These are phyloP conservation scores for Amanita exitialis DNA, from an alignment of 768 basidiomycete genomes.

Conservation along the genomic window DNA sequence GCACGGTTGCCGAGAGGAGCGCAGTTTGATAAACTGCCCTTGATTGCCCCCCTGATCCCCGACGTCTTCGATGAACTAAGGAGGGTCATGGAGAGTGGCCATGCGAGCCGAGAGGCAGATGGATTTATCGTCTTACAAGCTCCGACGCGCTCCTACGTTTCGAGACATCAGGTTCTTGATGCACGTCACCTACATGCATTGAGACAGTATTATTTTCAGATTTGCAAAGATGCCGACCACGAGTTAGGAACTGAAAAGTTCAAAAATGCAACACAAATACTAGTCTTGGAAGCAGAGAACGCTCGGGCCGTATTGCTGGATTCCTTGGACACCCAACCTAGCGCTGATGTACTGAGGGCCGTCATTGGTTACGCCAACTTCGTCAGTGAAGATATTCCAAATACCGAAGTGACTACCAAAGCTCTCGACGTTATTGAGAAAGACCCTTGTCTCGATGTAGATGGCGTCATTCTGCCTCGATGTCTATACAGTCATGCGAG, in stretches of 20 bases:
- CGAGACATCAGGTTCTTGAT: background rate
- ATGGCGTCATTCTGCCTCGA: background rate
- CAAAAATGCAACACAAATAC: background rate
- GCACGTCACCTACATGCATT: background rate
- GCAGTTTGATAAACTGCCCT: background rate
- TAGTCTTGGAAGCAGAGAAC: background rate
- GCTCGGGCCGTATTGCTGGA: background rate
- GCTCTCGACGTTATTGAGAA: background rate
- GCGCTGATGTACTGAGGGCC: background rate
- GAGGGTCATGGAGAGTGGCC: background rate
- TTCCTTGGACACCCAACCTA: background rate
- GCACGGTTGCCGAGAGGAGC: background rate
- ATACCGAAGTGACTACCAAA: background rate
- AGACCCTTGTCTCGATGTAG: background rate
- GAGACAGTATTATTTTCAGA: background rate
- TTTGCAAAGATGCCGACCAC: background rate
- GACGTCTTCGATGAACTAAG: background rate
- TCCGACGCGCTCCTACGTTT: constrained; percentile 1
- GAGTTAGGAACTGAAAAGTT: background rate
- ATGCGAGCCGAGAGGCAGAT: background rate
- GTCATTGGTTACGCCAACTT: background rate
- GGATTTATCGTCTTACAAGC: background rate
- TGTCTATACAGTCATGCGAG: background rate
- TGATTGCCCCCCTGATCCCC: background rate
- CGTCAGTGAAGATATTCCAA: background rate